Conservation (phyloP, 2,329 filamentous ascomycete genomes). For the Colletotrichum australisinense region DNA sequence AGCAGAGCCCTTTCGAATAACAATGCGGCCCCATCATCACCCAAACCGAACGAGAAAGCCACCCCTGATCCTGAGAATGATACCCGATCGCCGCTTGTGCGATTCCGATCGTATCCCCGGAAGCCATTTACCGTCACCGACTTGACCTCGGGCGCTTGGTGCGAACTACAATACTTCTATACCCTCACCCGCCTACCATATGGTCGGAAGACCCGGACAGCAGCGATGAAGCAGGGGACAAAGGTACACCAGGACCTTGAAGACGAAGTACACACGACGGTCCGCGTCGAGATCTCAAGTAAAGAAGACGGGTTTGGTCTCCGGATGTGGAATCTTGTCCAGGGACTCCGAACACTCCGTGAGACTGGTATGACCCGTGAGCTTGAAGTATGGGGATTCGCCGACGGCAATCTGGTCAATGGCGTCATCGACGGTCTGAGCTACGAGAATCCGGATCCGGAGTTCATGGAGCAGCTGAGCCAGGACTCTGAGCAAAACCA, state of each 20-base stretch:
- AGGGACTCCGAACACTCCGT: conserved; percentile 80
- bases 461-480: conserved; percentile 71
- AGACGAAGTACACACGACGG: conserved; percentile 83
- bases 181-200: conserved; percentile 77
- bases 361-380: conserved; percentile 80
- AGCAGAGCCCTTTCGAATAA: conserved; percentile 54
- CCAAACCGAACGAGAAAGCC: conserved; percentile 38
- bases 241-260: conserved; percentile 86
- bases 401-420: conserved; percentile 86
- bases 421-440: conserved; percentile 91
- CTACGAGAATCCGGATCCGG: conserved; percentile 78
- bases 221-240: conserved; percentile 86
- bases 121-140: conserved; percentile 90
- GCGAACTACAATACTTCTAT: conserved; percentile 94
- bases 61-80: conserved; percentile 43
- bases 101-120: conserved; percentile 81
- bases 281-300: conserved; percentile 76
- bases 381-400: conserved; percentile 84
- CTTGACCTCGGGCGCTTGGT: conserved; percentile 91
- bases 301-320: conserved; percentile 88
- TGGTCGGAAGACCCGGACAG: conserved; percentile 79
- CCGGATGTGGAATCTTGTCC: conserved; percentile 90
- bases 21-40: conserved; percentile 22
- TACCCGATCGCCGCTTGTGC: conserved; percentile 71
- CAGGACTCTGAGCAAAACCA: conserved; percentile 49